A percentile compares a stretch with the other conserved stretches of the same genome.
Conservation (phyloP, 2,329 filamentous ascomycete genomes). For the Claviceps purpurea region DNA sequence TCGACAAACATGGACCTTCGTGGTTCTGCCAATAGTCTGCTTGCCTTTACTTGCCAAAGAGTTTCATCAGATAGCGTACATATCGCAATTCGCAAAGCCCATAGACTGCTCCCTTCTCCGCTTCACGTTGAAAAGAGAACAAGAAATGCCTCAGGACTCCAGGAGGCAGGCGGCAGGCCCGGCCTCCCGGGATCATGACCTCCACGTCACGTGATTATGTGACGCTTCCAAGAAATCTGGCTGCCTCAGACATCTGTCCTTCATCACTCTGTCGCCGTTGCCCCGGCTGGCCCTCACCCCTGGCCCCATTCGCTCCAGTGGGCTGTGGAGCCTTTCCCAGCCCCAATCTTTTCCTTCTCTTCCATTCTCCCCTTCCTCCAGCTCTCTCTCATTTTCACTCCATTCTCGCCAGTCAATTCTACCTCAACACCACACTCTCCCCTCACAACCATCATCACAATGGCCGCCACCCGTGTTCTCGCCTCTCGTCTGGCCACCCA, state of each 20-base stretch:
- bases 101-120: too few relatives aligned
- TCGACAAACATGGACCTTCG: too few relatives aligned
- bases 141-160: too few relatives aligned
- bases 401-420: conserved; percentile 18
- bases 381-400: conserved; percentile 22
- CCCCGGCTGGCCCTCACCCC: conserved; percentile 22
- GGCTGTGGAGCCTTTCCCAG: conserved; percentile 22
- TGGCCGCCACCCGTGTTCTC: conserved; percentile 68
- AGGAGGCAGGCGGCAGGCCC: conserved; percentile 5
- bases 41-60: too few relatives aligned
- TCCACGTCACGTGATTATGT: too few relatives aligned
- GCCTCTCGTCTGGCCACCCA: conserved; percentile 65
- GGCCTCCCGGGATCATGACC: conserved; percentile 16
- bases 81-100: too few relatives aligned
- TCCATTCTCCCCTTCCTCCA: conserved; percentile 24
- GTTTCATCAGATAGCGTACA: too few relatives aligned
- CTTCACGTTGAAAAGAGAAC: too few relatives aligned
- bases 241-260: conserved; percentile 11
- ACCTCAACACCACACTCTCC: conserved; percentile 13
- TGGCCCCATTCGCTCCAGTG: conserved; percentile 12
- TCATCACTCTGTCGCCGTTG: conserved; percentile 17
- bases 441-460: conserved; percentile 51
- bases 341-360: conserved; percentile 24
- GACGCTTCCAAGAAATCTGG: background rate
- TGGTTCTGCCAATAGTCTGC: too few relatives aligned